Evolutionary conservation across 768 basidiomycete species (phyloP).

Genomic region (Suillus sp.): DNA sequence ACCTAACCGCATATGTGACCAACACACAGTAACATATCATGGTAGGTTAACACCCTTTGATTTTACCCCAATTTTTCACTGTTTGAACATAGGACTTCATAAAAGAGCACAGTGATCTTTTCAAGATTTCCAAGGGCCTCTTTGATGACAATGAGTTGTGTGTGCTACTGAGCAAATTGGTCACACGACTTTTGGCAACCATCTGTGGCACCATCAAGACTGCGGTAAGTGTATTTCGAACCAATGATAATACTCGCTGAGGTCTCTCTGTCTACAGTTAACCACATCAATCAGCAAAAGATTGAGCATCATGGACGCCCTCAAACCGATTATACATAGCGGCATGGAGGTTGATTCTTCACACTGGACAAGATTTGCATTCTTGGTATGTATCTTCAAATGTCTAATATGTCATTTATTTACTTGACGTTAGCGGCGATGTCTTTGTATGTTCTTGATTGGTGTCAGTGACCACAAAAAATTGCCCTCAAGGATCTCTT

Average conservation of each 20-base stretch:
- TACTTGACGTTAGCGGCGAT: neutral
- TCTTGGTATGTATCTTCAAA: slow-evolving; percentile 7
- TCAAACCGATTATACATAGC: neutral
- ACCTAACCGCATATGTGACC: slow-evolving; percentile 14
- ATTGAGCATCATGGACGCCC: slow-evolving; percentile 11
- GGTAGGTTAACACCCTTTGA: slow-evolving; percentile 4
- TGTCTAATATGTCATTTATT: neutral
- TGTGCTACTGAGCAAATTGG: neutral
- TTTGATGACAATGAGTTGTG: slow-evolving; percentile 8
- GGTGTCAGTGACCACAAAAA: neutral
- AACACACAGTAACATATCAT: slow-evolving; percentile 10
- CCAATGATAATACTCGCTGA: too few species aligned
- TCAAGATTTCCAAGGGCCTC: slow-evolving; percentile 9
- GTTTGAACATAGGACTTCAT: slow-evolving; percentile 10
- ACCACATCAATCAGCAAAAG: slow-evolving; percentile 6
- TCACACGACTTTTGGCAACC: slow-evolving; percentile 7
- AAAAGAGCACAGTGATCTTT: slow-evolving; percentile 5
- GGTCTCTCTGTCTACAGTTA: neutral
- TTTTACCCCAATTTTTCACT: neutral
- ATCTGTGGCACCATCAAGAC: slow-evolving; percentile 4
- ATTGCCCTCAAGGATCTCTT: neutral
- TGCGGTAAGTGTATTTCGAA: too few species aligned
- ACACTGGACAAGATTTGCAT: slow-evolving; percentile 13
- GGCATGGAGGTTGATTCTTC: slow-evolving; percentile 14
- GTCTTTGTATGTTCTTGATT: neutral